A percentile compares a stretch with the other conserved stretches of the same genome.
Conservation (phyloP, 2,329 filamentous ascomycete species). For the Cytospora paraplurivora region DNA sequence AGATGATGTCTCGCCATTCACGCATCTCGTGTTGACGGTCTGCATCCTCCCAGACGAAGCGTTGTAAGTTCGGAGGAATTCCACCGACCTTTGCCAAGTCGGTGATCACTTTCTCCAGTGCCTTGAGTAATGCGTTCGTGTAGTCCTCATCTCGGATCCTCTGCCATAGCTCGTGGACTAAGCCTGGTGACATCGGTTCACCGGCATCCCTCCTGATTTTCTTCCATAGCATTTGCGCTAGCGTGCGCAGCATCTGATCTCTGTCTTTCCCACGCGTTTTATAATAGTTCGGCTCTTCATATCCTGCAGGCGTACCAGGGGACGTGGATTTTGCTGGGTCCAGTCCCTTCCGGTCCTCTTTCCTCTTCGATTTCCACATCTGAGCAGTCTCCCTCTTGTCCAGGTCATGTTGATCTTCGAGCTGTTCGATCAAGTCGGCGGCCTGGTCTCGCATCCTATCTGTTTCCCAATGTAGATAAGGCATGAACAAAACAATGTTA, state of each 20-base stretch:
- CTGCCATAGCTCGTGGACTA: slow-evolving; percentile 17
- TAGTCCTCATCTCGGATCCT: slow-evolving; percentile 17
- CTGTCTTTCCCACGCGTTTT: slow-evolving; percentile 7
- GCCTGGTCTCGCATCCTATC: slow-evolving; percentile 38
- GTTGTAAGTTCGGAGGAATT: slow-evolving; percentile 3
- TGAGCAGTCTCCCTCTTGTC: slow-evolving; percentile 7
- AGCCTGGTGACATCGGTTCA: slow-evolving; percentile 3
- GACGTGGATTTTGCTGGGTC: slow-evolving; percentile 23
- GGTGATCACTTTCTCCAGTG: slow-evolving; percentile 2
- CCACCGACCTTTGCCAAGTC: slow-evolving; percentile 5
- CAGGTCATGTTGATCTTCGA: slow-evolving; percentile 22
- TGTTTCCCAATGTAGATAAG: slow-evolving; percentile 46
- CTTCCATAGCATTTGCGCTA: slow-evolving; percentile 12
- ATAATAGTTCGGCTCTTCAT: slow-evolving; percentile 20
- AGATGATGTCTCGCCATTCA: slow-evolving; percentile 16
- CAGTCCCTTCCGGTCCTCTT: neutral
- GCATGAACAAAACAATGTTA: slow-evolving; percentile 41
- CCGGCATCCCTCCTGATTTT: slow-evolving; percentile 1
- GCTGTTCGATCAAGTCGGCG: slow-evolving; percentile 34
- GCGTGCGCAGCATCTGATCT: slow-evolving; percentile 9
- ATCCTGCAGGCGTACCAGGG: neutral
- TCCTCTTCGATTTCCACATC: slow-evolving; percentile 12
- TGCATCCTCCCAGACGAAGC: neutral
- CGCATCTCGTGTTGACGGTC: neutral
- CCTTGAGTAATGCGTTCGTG: neutral